Percentiles rank a stretch among this genome's conserved stretches.
Conservation (phyloP, 2,329 filamentous ascomycete species). For the Pseudogymnoascus sp. region DNA sequence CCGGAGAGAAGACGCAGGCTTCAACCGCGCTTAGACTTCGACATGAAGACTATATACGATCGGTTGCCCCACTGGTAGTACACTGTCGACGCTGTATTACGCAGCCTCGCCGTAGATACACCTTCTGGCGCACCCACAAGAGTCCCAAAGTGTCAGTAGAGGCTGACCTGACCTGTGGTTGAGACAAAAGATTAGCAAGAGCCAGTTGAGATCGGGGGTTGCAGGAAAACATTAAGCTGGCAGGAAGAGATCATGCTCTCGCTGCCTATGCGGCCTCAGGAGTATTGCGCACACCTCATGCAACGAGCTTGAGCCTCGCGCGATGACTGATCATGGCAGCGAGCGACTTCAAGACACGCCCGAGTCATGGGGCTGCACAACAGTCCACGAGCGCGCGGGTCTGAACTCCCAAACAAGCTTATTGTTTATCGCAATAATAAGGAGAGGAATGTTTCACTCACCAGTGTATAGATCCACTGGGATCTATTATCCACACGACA, state of each 20-base stretch:
- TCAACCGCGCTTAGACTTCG: slow-evolving; percentile 5
- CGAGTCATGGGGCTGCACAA: slow-evolving; percentile 1
- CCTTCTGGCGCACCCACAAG: slow-evolving; percentile 6
- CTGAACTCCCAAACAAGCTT: slow-evolving; percentile 1
- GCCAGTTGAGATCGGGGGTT: background rate
- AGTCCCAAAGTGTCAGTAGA: background rate
- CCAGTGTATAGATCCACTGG: slow-evolving; percentile 1
- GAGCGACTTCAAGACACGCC: background rate
- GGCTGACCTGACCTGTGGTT: slow-evolving; percentile 1
- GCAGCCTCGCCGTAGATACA: background rate
- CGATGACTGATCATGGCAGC: background rate
- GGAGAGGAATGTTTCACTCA: background rate
- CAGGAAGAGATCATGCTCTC: background rate
- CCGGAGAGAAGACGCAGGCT: slow-evolving; percentile 6
- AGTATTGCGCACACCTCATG: background rate
- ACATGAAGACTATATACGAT: slow-evolving; percentile 11
- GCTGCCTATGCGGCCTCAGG: background rate
- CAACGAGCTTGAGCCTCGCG: background rate
- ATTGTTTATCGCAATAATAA: slow-evolving; percentile 1
- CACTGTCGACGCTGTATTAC: slow-evolving; percentile 9
- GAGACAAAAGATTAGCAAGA: slow-evolving; percentile 2
- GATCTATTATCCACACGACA: slow-evolving; percentile 3
- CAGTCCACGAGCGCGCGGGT: background rate
- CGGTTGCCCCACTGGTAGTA: slow-evolving; percentile 5
- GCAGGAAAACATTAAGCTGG: background rate